phyloP scores from a whole-genome alignment of 768 basidiomycete species.

The Multifurca ochricompacta region DNA sequence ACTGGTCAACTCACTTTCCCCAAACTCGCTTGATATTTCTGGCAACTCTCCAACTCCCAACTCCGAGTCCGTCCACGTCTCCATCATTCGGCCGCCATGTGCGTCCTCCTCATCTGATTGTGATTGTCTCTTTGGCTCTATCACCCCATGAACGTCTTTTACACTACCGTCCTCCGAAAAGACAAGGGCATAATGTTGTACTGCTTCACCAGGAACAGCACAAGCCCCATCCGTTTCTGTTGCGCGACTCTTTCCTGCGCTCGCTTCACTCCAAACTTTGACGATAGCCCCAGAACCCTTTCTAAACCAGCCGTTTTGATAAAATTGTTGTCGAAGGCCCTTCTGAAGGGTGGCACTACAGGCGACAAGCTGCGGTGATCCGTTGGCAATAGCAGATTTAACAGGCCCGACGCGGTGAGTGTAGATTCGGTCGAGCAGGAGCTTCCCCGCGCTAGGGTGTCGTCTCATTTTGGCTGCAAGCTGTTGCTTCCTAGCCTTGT shows the following conservation, averaged over 20 bases:
- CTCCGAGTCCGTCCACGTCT: neutral
- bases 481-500: conserved; percentile 33
- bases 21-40: conserved; percentile 9
- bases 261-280: conserved; percentile 20
- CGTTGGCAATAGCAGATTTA: conserved; percentile 24
- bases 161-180: conserved; percentile 46
- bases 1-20: conserved; percentile 5
- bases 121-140: conserved; percentile 18
- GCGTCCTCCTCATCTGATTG: conserved; percentile 25
- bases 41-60: neutral
- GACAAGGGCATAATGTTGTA: conserved; percentile 53
- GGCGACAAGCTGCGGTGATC: conserved; percentile 50
- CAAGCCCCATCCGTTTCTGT: neutral
- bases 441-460: conserved; percentile 54
- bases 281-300: conserved; percentile 15
- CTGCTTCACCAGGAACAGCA: neutral
- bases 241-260: neutral
- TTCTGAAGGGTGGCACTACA: conserved; percentile 64
- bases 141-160: conserved; percentile 47
- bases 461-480: conserved; percentile 35
- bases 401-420: conserved; percentile 21
- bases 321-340: conserved; percentile 44
- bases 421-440: conserved; percentile 53
- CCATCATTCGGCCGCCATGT: conserved; percentile 13
- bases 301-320: conserved; percentile 52